Conservation (phyloP, 441 rosid species). For the Syzygium syzygioides region DNA sequence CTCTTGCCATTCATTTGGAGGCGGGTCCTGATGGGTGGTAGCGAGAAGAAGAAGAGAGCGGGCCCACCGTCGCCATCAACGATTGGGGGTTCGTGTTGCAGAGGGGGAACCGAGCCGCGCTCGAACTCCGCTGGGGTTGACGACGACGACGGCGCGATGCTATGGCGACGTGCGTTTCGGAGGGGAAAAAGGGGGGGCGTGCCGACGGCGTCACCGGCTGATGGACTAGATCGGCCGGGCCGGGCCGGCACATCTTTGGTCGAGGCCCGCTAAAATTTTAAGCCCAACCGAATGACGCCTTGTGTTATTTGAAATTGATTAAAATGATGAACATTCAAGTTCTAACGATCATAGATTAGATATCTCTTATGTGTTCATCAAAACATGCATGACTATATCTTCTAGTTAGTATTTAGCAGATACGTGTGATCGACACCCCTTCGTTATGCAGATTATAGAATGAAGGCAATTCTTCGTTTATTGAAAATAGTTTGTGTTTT, state of each 20-base stretch:
- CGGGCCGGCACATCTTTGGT: neutral
- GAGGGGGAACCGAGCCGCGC: neutral
- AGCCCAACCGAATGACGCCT: neutral
- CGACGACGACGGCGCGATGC: neutral
- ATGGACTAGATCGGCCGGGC: neutral
- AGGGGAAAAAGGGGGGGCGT: neutral
- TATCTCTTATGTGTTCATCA: neutral
- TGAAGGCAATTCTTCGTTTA: too few relatives aligned
- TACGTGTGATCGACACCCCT: too few relatives aligned
- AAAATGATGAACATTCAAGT: neutral
- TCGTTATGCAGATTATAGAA: too few relatives aligned
- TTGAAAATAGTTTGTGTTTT: too few relatives aligned
- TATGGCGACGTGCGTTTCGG: neutral
- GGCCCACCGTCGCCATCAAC: neutral
- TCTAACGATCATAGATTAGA: neutral
- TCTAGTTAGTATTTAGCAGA: neutral
- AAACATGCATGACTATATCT: too few relatives aligned
- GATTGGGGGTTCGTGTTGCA: neutral
- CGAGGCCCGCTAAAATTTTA: neutral
- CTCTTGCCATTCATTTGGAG: constrained; percentile 64
- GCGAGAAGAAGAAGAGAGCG: neutral
- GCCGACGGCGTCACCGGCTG: neutral
- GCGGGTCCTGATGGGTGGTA: neutral
- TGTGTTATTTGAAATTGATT: neutral
- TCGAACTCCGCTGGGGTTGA: neutral